Evolutionary conservation across 345 rosid genomes (phyloP).

Genomic region (Luvunga scandens): DNA sequence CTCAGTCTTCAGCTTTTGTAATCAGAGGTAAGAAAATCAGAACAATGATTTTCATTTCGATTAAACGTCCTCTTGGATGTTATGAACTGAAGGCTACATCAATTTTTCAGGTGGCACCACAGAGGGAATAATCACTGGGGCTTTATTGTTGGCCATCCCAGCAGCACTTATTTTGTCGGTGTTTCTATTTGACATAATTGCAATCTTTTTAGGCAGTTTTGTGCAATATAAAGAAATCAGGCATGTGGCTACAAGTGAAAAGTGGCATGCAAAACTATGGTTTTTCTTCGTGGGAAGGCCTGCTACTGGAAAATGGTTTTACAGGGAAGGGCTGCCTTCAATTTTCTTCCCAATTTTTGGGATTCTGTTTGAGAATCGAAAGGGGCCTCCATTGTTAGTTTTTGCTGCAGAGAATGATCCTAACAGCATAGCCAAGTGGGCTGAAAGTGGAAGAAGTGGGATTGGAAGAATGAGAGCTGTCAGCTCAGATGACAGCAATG

Average conservation of each 20-base stretch:
- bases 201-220: slow-evolving; percentile 34
- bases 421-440: slow-evolving; percentile 35
- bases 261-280: slow-evolving; percentile 36
- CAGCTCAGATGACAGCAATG: slow-evolving; percentile 46
- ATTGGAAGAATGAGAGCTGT: slow-evolving; percentile 51
- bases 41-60: background rate
- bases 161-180: slow-evolving; percentile 40
- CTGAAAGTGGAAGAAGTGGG: slow-evolving; percentile 38
- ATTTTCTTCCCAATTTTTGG: slow-evolving; percentile 38
- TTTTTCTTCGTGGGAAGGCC: slow-evolving; percentile 33
- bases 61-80: background rate
- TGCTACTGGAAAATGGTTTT: slow-evolving; percentile 48
- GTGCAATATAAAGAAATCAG: slow-evolving; percentile 47
- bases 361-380: slow-evolving; percentile 41
- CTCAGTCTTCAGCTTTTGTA: slow-evolving; percentile 53
- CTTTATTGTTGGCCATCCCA: slow-evolving; percentile 43
- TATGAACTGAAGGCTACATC: slow-evolving; percentile 14
- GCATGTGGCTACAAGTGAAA: slow-evolving; percentile 15
- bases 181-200: slow-evolving; percentile 32
- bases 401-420: slow-evolving; percentile 36
- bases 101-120: slow-evolving; percentile 39
- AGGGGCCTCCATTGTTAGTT: slow-evolving; percentile 45
- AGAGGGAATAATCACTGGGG: slow-evolving; percentile 43
- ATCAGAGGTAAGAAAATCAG: slow-evolving; percentile 40
- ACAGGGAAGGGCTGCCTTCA: slow-evolving; percentile 39